Conservation (phyloP, 257 asterid genomes). For the Solanum sejunctum region DNA sequence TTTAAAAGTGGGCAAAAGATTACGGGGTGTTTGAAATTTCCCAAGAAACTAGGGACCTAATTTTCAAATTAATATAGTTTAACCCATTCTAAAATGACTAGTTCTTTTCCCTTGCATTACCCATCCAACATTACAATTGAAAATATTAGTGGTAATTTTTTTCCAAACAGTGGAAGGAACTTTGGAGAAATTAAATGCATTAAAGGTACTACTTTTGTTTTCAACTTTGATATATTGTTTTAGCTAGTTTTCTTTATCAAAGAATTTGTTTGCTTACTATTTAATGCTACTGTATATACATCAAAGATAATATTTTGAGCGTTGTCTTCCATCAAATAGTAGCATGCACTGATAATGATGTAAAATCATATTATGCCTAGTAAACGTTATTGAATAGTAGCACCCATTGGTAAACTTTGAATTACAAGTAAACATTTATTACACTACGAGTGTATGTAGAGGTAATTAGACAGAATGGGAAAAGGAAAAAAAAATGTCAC, state of each 20-base stretch:
- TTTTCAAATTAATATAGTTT: not conserved
- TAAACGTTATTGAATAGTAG: not conserved
- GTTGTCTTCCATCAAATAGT: not conserved
- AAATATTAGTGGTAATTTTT: not conserved
- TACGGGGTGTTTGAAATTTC: no score
- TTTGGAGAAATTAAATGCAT: not conserved
- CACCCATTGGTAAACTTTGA: not conserved
- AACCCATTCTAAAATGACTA: not conserved
- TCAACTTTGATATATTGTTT: not conserved
- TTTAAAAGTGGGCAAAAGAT: no score
- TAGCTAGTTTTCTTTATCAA: not conserved
- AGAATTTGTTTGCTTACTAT: not conserved
- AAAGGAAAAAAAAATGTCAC: not conserved
- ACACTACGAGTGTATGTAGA: not conserved
- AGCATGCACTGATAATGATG: not conserved
- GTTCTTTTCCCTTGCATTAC: not conserved
- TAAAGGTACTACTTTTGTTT: not conserved
- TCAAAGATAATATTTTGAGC: not conserved
- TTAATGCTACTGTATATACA: not conserved
- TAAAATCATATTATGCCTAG: not conserved
- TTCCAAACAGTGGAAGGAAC: not conserved
- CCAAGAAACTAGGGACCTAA: not conserved
- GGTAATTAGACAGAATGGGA: not conserved
- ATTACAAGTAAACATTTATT: not conserved
- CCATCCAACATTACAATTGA: not conserved